Base-by-base conservation (phyloP, 306 rosid species). In the Leucaena leucocephala region DNA sequence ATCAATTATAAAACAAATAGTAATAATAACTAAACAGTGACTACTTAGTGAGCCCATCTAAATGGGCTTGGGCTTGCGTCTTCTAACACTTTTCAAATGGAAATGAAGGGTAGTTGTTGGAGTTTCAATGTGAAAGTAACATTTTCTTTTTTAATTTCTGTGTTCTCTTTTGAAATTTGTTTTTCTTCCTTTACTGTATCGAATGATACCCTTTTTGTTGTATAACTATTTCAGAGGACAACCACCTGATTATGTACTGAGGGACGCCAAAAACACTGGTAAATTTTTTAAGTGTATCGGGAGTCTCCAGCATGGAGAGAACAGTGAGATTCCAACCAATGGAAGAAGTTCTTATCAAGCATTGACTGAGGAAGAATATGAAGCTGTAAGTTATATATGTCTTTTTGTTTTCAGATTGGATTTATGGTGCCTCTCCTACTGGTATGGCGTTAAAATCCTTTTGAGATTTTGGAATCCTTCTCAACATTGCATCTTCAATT, bases 241-340 rank as follows among this genome's bases (percentile, higher is more conserved):
- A 77, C 99, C 99, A 72, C 98, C 99, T 22, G 98, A 96, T 90
- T 90, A 90, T 84, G 72, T 96, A 74, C 88, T 96, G 62, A 90
- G 94, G 89, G 98, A 93, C 80, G 98, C 99, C 67, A 96, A 96
- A 88, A 90, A 87, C 91, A 90, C 98, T 72, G 82, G 87, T 83
- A 96, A 96, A 84, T 96, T 93, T 86, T 96, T 93, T 35, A 91
- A 94, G 88, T 91, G 93, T 82, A 82, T 90, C 2, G 94, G 94
- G 83, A 87, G 89, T 82, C 85, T 91, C 80, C 96, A 91, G 65
- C 84, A 74, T 75, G 73, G 82, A 74, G 97, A 91, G 86, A 85
- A 57, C 14, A 84, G 82, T 42, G 96, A 90, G 84, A 77, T 82
- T 83, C 86, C 87, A 54, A 82, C 84, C 57, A 84, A 71, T 59